Conservation (phyloP, 1,139 yeast species). For the Ogataea hybrid region DNA sequence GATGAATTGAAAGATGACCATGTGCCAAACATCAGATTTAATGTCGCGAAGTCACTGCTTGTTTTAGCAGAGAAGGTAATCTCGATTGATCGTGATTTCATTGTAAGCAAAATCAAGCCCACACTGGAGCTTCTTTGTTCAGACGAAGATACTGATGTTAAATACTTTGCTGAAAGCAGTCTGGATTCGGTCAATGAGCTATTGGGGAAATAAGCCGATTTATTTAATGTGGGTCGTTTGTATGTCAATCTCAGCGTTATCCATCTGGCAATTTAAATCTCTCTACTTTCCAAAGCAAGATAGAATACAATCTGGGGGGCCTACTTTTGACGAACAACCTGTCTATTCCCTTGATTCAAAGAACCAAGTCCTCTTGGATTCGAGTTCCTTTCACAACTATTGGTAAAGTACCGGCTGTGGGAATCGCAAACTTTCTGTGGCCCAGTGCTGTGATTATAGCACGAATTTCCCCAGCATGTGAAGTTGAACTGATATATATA, state of each 20-base stretch:
- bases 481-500: constrained; percentile 47
- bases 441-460: constrained; percentile 50
- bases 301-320: too few species aligned
- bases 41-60: constrained; percentile 83
- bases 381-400: constrained; percentile 45
- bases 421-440: constrained; percentile 54
- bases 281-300: too few species aligned
- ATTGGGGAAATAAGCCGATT: constrained; percentile 1
- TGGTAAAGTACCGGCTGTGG: constrained; percentile 70
- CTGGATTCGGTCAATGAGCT: constrained; percentile 18
- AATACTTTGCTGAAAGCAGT: constrained; percentile 75
- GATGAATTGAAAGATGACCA: constrained; percentile 69
- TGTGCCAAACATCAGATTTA: constrained; percentile 94
- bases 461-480: constrained; percentile 64
- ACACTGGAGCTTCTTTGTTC: constrained; percentile 60
- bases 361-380: neutral
- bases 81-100: constrained; percentile 37
- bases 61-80: constrained; percentile 54
- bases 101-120: constrained; percentile 58
- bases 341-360: neutral
- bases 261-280: too few species aligned
- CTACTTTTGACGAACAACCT: neutral
- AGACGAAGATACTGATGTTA: constrained; percentile 87
- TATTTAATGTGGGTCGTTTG: too few species aligned
- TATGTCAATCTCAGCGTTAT: too few species aligned